Base-by-base conservation (phyloP, 108 stramenopile species). In the Cyclotella baltica region DNA sequence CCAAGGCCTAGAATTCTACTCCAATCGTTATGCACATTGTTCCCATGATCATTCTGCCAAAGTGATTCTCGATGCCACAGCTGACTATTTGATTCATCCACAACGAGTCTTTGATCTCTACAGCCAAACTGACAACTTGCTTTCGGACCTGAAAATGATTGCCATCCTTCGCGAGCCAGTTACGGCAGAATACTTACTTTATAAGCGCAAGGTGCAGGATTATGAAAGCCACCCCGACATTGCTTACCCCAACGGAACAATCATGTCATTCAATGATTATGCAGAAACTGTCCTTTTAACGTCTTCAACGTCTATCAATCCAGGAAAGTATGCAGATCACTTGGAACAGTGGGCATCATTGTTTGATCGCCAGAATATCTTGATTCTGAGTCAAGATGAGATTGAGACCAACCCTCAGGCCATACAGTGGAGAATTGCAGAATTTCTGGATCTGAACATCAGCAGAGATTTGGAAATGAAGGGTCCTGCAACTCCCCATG, bases 1-100 rank as follows among this genome's bases (percentile, higher is more conserved):
- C 10, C 34, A 73, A 59, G 81, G 85, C 10, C 0, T 79, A 11
- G 50, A 74, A 10, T 83, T 83, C 50, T 86, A 83, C 50, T 48
- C 77, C 34, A 53, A 74, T 18, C 78, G 81, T 0, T 86, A 53
- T 59, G 40, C 66, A 10, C 70, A 73, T 38, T 65, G 67, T 47
- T 66, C 43, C 10, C 22, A 23, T 22, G 40, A 27, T 15, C 53
- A 48, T 38, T 16, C 2, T 9, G 1, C 59, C 10, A 35, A 38
- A 16, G 23, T 70, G 16, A 55, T 65, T 20, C 28, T 85, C 40
- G 77, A 78, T 53, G 70, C 59, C 19, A 72, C 77, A 43, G 70
- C 77, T 0, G 47, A 59, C 15, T 57, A 55, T 22, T 48, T 78
- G 13, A 16, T 35, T 16, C 37, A 51, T 34, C 59, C 77, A 27